Evolutionary conservation across 495 filamentous ascomycete genomes (phyloP).

Genomic region (Astrothelium subdiscretum): DNA sequence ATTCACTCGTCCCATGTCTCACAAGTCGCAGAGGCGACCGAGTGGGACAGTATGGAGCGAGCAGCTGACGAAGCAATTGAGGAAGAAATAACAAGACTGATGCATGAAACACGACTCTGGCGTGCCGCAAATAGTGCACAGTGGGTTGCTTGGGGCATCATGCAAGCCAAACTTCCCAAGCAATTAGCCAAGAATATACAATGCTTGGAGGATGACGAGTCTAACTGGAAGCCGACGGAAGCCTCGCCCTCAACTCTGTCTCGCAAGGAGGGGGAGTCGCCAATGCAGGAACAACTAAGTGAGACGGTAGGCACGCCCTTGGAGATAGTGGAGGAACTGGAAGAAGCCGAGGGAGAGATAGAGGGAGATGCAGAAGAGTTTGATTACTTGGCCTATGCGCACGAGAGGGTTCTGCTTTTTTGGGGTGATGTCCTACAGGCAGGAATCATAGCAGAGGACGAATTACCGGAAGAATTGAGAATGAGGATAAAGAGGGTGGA

Average conservation of each 20-base stretch:
- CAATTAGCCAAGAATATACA: constrained; percentile 9
- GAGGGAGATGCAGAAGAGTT: constrained; percentile 61
- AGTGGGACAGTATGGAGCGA: constrained; percentile 37
- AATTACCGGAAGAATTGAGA: constrained; percentile 54
- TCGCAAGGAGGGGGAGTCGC: not conserved
- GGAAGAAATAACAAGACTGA: constrained; percentile 50
- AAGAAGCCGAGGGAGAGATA: constrained; percentile 26
- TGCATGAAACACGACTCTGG: constrained; percentile 76
- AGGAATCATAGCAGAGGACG: constrained; percentile 57
- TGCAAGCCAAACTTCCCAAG: constrained; percentile 78
- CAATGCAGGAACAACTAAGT: not conserved
- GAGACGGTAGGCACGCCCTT: no score
- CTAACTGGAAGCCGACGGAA: not conserved
- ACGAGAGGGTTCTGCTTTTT: constrained; percentile 84
- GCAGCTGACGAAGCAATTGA: constrained; percentile 47
- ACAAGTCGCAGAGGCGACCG: constrained; percentile 36
- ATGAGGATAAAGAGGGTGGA: constrained; percentile 50
- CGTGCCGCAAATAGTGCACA: constrained; percentile 73
- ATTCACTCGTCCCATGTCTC: constrained; percentile 32
- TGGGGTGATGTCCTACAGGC: constrained; percentile 75
- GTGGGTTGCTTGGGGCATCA: constrained; percentile 94
- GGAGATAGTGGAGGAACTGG: no score
- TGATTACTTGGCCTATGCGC: constrained; percentile 84
- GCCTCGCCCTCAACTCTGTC: not conserved
- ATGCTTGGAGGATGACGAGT: constrained; percentile 2